These are phyloP conservation scores for Boehmeria nivea DNA, from an alignment of 306 rosid species.

Conservation along the genomic window DNA sequence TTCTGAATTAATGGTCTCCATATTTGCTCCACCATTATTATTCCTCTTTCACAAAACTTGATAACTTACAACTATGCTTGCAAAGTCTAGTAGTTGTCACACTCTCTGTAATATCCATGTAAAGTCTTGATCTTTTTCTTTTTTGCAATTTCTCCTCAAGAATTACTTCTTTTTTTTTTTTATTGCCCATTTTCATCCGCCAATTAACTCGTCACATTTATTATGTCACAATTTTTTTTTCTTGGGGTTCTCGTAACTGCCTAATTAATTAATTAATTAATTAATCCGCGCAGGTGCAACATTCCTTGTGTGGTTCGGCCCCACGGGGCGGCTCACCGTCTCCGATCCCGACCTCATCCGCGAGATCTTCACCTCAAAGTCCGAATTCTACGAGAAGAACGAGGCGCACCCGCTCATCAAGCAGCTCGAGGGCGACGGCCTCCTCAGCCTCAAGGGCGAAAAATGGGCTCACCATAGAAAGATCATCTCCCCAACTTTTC, in stretches of 20 bases:
- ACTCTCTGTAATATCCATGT: constrained; percentile 23
- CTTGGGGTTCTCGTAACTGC: not conserved
- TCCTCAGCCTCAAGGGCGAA: constrained; percentile 82
- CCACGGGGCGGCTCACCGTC: constrained; percentile 68
- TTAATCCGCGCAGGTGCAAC: constrained; percentile 48
- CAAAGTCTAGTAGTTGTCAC: constrained; percentile 21
- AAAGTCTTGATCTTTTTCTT: constrained; percentile 1
- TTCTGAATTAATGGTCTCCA: constrained; percentile 44
- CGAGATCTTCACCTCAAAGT: constrained; percentile 79
- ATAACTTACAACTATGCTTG: constrained; percentile 31
- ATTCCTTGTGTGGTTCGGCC: constrained; percentile 95
- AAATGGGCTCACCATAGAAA: constrained; percentile 94
- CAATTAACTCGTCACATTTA: not conserved
- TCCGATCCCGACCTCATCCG: constrained; percentile 87
- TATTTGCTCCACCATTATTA: constrained; percentile 39
- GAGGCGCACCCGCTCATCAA: constrained; percentile 94
- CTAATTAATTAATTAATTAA: not conserved
- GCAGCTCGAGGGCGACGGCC: constrained; percentile 97
- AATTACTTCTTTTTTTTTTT: not conserved
- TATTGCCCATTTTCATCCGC: no score
- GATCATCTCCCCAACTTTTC: constrained; percentile 86
- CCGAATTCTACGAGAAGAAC: constrained; percentile 77
- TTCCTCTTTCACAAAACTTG: constrained; percentile 43
- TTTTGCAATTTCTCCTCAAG: no score
- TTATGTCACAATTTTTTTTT: not conserved